Evolutionary conservation across 1,139 yeast genomes (phyloP).

Genomic region (Wickerhamomyces sp.): DNA sequence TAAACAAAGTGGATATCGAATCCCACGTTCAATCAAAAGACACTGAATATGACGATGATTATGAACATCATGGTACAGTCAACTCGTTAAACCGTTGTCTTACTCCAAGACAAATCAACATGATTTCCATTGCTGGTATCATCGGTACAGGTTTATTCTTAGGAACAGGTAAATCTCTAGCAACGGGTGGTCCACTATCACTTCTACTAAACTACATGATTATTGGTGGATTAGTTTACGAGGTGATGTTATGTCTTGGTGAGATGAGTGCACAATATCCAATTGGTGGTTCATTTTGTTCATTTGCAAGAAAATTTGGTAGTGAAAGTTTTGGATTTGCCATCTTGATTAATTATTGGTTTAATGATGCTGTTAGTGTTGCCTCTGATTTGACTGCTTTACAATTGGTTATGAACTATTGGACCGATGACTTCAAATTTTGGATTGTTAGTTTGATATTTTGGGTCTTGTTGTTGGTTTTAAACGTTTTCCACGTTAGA

Average conservation of each 20-base stretch:
- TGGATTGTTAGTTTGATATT: slow-evolving; percentile 54
- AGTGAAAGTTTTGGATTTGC: slow-evolving; percentile 62
- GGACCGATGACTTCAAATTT: slow-evolving; percentile 57
- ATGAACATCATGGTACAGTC: slow-evolving; percentile 8
- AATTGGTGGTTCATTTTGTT: slow-evolving; percentile 58
- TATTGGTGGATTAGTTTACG: slow-evolving; percentile 54
- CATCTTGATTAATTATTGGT: slow-evolving; percentile 53
- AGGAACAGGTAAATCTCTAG: slow-evolving; percentile 57
- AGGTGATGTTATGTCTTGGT: slow-evolving; percentile 58
- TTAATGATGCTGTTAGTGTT: slow-evolving; percentile 43
- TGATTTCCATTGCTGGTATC: slow-evolving; percentile 17
- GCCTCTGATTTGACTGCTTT: slow-evolving; percentile 37
- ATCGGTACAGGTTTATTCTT: slow-evolving; percentile 63
- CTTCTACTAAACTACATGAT: slow-evolving; percentile 51
- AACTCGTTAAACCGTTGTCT: slow-evolving; percentile 15
- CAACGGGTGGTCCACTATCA: slow-evolving; percentile 61
- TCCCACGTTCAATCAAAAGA: too few species aligned
- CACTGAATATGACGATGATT: too few species aligned
- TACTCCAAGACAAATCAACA: slow-evolving; percentile 16
- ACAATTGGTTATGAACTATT: slow-evolving; percentile 42
- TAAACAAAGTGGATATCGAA: too few species aligned
- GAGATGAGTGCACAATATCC: slow-evolving; percentile 64
- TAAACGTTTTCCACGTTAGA: slow-evolving; percentile 51
- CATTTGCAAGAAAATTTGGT: slow-evolving; percentile 56
- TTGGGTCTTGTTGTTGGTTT: slow-evolving; percentile 47